Conservation (phyloP, 164 flowering plant species). For the Litsea cubeba region DNA sequence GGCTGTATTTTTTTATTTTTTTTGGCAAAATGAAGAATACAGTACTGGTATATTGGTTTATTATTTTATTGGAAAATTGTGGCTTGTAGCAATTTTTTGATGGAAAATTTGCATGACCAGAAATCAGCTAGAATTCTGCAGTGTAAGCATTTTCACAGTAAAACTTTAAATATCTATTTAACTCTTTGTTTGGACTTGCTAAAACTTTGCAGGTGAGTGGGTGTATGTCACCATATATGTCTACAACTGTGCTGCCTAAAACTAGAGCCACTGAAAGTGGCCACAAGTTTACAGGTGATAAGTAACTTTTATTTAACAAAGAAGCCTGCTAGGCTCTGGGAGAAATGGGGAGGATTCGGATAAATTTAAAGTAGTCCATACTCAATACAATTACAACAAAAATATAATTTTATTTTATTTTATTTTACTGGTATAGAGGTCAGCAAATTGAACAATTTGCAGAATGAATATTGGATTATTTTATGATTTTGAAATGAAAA, state of each 20-base stretch:
- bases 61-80: not conserved
- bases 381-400: too few relatives aligned
- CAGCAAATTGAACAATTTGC: too few relatives aligned
- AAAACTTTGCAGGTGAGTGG: conserved; percentile 11
- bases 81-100: not conserved
- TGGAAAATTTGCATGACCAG: not conserved
- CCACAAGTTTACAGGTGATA: too few relatives aligned
- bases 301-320: too few relatives aligned
- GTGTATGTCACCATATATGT: conserved; percentile 11
- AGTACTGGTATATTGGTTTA: not conserved
- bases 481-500: too few relatives aligned
- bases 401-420: too few relatives aligned
- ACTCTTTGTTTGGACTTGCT: not conserved
- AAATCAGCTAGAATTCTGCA: not conserved
- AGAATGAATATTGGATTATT: too few relatives aligned
- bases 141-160: not conserved
- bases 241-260: conserved; percentile 2
- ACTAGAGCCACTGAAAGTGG: conserved; percentile 1
- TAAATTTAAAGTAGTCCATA: too few relatives aligned
- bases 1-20: too few relatives aligned
- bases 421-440: too few relatives aligned
- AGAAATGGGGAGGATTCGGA: too few relatives aligned
- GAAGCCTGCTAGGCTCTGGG: too few relatives aligned
- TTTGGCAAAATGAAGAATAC: not conserved
- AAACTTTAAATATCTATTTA: not conserved